Evolutionary conservation across 805 yeast species (phyloP).

Genomic region (Deakozyma indianensis): DNA sequence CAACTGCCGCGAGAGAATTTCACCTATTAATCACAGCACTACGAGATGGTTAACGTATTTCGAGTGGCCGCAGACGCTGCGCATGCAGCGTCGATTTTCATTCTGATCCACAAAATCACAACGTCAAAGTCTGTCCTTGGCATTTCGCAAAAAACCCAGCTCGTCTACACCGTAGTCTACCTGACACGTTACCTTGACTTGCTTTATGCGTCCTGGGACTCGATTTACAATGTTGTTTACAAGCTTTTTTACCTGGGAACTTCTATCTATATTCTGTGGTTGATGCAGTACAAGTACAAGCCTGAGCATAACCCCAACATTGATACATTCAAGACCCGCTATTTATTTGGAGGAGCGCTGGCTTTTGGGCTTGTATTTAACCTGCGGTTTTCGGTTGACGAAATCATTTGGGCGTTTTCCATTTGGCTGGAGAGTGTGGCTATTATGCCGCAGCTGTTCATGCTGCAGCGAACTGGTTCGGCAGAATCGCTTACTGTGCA

Average conservation of each 20-base stretch:
- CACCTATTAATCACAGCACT: no score
- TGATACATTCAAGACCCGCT: constrained; percentile 63
- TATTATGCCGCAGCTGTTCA: constrained; percentile 81
- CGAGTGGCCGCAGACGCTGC: constrained; percentile 54
- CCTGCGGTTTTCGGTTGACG: constrained; percentile 44
- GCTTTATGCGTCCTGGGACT: constrained; percentile 24
- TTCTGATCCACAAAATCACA: constrained; percentile 59
- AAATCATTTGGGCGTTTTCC: constrained; percentile 67
- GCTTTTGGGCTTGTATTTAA: constrained; percentile 49
- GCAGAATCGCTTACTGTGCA: constrained; percentile 81
- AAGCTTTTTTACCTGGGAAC: constrained; percentile 68
- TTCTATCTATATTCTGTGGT: constrained; percentile 57
- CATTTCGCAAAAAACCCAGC: constrained; percentile 78
- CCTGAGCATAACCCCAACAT: constrained; percentile 41
- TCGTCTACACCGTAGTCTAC: constrained; percentile 60
- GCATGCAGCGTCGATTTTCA: constrained; percentile 65
- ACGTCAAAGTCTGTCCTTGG: constrained; percentile 59
- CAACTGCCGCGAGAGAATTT: no score
- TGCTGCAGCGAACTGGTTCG: constrained; percentile 79
- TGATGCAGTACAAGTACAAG: constrained; percentile 52
- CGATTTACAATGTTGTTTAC: constrained; percentile 68
- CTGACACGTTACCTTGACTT: constrained; percentile 59
- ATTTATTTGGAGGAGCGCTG: constrained; percentile 49
- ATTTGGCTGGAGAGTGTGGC: constrained; percentile 90
- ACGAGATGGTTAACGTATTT: constrained; percentile 13